Evolutionary conservation across 208 protist species (phyloP), one percentile per base, ranked within the genome.

Genomic region (Trypanosoma scelopori): DNA sequence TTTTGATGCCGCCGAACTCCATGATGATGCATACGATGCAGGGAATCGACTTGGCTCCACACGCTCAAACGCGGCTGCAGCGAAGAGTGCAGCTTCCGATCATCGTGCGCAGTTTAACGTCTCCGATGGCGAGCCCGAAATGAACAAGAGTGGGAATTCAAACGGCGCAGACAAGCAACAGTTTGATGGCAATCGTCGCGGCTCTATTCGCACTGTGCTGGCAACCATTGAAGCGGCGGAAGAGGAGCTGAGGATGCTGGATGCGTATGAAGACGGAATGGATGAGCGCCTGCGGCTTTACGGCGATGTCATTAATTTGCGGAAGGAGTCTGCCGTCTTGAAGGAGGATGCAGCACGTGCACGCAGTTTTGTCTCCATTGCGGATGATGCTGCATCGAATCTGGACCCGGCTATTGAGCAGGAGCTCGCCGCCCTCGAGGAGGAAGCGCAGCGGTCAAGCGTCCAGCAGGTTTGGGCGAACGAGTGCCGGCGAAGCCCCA

Each of bases 221-320:
- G 41, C 1, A 41, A 11, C 13, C 15, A 42, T 55, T 37, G 56
- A 63, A 3, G 55, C 75, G 56, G 71, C 57, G 41, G 60, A 67
- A 32, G 41, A 47, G 20, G 63, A 63, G 30, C 32, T 71, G 37
- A 9, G 12, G 25, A 32, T 15, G 50, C 7, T 65, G 32, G 35
- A 49, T 5, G 58, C 13, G 16, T 3, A 51, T 16, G 70, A 77
- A 47, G 13, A 35, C 51, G 42, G 20, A 5, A 65, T 87, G 53
- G 80, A 84, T 53, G 51, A 84, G 69, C 79, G 75, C 59, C 79
- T 86, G 71, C 81, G 89, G 76, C 57, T 87, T 50, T 84, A 87
- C 71, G 84, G 76, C 61, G 84, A 93, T 69, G 76, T 89, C 35
- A 53, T 85, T 13, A 75, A 61, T 0, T 71, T 91, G 52, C 79